Conservation (phyloP, 768 basidiomycete species). For the Suillus placidus region DNA sequence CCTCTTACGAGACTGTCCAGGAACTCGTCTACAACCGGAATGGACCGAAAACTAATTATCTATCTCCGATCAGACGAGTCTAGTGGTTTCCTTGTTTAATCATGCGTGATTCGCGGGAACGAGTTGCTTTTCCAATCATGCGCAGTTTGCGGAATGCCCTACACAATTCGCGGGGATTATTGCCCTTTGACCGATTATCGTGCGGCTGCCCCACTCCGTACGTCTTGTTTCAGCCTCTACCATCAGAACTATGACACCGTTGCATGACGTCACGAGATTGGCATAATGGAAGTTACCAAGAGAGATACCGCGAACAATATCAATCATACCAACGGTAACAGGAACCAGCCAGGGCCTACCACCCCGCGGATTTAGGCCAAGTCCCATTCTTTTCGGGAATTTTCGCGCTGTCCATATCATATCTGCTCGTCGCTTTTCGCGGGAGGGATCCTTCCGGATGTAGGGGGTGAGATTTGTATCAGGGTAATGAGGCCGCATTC, state of each 20-base stretch:
- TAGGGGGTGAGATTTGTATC: not conserved
- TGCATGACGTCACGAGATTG: not conserved
- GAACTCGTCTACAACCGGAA: not conserved
- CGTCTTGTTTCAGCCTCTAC: not conserved
- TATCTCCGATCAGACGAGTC: not conserved
- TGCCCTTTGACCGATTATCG: not conserved
- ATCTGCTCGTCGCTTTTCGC: not conserved
- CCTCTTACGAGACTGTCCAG: not conserved
- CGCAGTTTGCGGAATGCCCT: not conserved
- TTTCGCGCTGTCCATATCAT: not conserved
- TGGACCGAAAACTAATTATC: not conserved
- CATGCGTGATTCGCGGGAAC: constrained; percentile 1
- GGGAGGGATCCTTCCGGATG: not conserved
- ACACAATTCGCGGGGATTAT: not conserved
- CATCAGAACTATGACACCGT: not conserved
- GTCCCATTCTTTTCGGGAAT: not conserved
- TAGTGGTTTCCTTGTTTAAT: not conserved
- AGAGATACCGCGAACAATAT: not conserved
- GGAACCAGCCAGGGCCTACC: no score
- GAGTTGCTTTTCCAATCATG: not conserved
- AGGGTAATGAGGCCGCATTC: not conserved
- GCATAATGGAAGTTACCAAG: not conserved
- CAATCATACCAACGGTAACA: not conserved
- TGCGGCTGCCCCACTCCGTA: not conserved
- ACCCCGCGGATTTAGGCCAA: not conserved